Percentiles rank a stretch among this genome's conserved stretches.
Evolutionary conservation across 2,329 filamentous ascomycete genomes (phyloP).

Genomic region (Fusarium algeriense): DNA sequence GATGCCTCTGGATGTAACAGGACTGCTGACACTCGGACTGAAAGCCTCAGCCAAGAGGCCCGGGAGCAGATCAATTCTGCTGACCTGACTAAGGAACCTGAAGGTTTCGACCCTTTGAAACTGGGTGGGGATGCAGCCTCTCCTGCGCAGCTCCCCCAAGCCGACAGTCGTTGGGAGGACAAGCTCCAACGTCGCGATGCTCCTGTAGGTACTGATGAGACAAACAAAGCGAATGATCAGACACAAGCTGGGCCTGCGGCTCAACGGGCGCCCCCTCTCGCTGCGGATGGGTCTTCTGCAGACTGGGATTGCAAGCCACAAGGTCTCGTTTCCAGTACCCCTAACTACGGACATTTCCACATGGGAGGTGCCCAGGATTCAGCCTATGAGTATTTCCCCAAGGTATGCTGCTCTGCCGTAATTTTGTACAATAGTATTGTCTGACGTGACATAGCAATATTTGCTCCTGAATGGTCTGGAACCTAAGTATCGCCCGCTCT

Average conservation of each 20-base stretch:
- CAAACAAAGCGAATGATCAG: conserved; percentile 2
- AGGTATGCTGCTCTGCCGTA: conserved; percentile 53
- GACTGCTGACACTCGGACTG: conserved; percentile 55
- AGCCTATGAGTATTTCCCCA: conserved; percentile 78
- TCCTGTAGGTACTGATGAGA: not conserved
- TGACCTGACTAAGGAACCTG: conserved; percentile 45
- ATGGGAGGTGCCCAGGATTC: conserved; percentile 77
- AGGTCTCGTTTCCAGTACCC: conserved; percentile 64
- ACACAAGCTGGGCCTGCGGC: conserved; percentile 4
- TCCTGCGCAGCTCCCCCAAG: conserved; percentile 28
- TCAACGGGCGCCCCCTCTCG: conserved; percentile 47
- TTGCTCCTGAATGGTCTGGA: conserved; percentile 81
- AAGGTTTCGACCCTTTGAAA: conserved; percentile 43
- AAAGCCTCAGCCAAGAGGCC: conserved; percentile 51
- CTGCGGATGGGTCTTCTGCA: conserved; percentile 51
- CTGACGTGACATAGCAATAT: conserved; percentile 66
- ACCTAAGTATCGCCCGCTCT: conserved; percentile 78
- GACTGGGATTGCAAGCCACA: conserved; percentile 69
- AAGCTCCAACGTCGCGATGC: conserved; percentile 34
- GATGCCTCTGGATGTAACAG: conserved; percentile 84
- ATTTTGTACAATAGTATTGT: not conserved
- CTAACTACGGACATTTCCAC: conserved; percentile 62
- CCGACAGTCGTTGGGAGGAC: conserved; percentile 37
- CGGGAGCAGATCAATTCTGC: conserved; percentile 53
- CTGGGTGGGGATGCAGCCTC: conserved; percentile 6